These are phyloP conservation scores for Hypoxylon rubiginosum DNA, from an alignment of 2,329 filamentous ascomycete species.

Conservation along the genomic window DNA sequence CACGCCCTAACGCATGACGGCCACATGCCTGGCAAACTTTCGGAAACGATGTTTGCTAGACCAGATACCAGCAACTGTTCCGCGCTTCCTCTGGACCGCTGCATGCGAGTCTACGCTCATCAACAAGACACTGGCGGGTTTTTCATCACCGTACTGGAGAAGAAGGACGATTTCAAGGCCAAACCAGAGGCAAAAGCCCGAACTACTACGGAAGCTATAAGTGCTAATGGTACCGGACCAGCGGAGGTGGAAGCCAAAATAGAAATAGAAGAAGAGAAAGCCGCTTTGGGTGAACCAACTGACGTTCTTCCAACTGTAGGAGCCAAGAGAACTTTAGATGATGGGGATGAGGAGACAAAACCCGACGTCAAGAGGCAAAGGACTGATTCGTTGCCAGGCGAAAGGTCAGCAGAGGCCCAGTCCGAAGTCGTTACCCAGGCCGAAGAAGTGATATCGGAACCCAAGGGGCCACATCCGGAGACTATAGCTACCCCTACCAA, in stretches of 20 bases:
- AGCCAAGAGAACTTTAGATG: conserved; percentile 53
- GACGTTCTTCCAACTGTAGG: conserved; percentile 51
- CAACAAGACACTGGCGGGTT: conserved; percentile 97
- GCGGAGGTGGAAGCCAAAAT: conserved; percentile 45
- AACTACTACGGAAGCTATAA: conserved; percentile 37
- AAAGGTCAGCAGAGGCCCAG: conserved; percentile 43
- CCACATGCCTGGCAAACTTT: conserved; percentile 75
- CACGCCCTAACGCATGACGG: conserved; percentile 70
- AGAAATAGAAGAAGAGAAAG: conserved; percentile 55
- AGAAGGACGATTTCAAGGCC: conserved; percentile 86
- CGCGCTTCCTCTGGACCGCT: conserved; percentile 84
- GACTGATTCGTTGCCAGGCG: conserved; percentile 48
- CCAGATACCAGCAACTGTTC: conserved; percentile 67
- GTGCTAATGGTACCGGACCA: conserved; percentile 39
- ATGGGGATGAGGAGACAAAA: conserved; percentile 54
- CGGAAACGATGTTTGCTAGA: conserved; percentile 85
- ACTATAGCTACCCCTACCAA: conserved; percentile 33
- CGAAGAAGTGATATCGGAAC: conserved; percentile 25
- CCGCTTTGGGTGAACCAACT: conserved; percentile 50
- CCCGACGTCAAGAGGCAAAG: conserved; percentile 64
- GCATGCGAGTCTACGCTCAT: conserved; percentile 95
- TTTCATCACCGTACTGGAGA: conserved; percentile 96
- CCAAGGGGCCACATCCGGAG: conserved; percentile 41
- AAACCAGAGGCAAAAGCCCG: conserved; percentile 74
- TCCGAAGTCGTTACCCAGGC: conserved; percentile 32